These are phyloP conservation scores for Botryobasidium botryosum DNA, from an alignment of 768 basidiomycete genomes.

Conservation along the genomic window DNA sequence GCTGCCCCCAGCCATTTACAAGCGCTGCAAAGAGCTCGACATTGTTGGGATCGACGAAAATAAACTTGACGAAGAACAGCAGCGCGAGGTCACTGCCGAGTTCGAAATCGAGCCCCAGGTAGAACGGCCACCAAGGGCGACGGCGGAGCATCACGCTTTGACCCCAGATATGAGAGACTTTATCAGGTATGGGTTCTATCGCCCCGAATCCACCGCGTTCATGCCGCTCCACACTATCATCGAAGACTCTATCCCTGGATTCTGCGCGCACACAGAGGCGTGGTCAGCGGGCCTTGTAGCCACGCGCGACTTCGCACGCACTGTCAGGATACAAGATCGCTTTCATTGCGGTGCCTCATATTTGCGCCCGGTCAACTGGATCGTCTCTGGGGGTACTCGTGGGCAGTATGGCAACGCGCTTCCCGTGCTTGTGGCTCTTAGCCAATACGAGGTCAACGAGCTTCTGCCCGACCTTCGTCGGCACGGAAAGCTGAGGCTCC, in stretches of 20 bases:
- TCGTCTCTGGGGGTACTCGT: slow-evolving; percentile 18
- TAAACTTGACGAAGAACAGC: slow-evolving; percentile 1
- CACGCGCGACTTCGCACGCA: not conserved
- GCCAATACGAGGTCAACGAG: slow-evolving; percentile 25
- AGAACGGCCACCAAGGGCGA: not conserved
- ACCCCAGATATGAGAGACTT: too few species aligned
- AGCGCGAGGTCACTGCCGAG: slow-evolving; percentile 1
- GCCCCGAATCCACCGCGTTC: too few species aligned
- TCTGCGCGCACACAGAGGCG: too few species aligned
- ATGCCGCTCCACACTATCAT: too few species aligned
- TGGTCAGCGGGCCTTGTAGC: not conserved
- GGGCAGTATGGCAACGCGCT: too few species aligned
- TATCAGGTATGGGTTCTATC: too few species aligned
- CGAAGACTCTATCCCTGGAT: too few species aligned
- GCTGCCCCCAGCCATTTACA: too few species aligned
- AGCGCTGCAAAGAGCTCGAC: too few species aligned
- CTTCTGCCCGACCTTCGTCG: slow-evolving; percentile 24
- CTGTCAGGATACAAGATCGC: not conserved
- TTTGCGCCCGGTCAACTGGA: slow-evolving; percentile 28
- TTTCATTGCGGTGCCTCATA: slow-evolving; percentile 17
- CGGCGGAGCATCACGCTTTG: too few species aligned
- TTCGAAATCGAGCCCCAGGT: not conserved
- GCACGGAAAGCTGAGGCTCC: slow-evolving; percentile 11
- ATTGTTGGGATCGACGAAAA: too few species aligned
- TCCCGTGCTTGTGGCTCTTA: slow-evolving; percentile 22